Evolutionary conservation across 306 rosid genomes (phyloP), one percentile per base, ranked within the genome.

Genomic region (Vigna angularis): DNA sequence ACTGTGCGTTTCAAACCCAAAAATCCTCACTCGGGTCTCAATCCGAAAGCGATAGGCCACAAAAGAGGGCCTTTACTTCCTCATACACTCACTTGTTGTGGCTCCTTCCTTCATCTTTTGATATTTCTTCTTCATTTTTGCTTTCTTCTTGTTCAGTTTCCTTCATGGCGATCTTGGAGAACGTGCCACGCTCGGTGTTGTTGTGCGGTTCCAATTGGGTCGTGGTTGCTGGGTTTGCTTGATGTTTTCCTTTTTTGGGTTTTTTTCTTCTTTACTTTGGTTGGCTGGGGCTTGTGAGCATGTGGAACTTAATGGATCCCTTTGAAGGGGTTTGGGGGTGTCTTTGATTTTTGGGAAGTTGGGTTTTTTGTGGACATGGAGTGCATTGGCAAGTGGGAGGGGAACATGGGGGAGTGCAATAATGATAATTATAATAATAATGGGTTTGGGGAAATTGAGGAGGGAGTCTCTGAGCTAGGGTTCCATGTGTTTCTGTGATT

Each of bases 21-120:
- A 77, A 86, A 84, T 83, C 84, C 49, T 84, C 38, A 56, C 84
- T 66, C 78, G 81, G 81, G 81, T 88, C 85, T 83, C 84, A 73
- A 79, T 91, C 61, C 89, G 98, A 89, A 44, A 88, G 90, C 30
- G 90, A 88, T 89, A 84, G 87, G 81, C 86, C 83, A 78, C 83
- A 77, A 89, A 86, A 76, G 85, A 79, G 77, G 67, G 77, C 74
- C 83, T 69, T 88, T 78, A 18, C 61, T 55, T 55, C 83, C 66
- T 26, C 7, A 59, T 38, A 56, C 84, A 59, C 75, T 59, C 79
- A 72, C 77, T 50, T 66, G 24, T 22, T 64, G 30, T 28, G 45
- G 38, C 72, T 72, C 36, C 79, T 80, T 75, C 55, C n/a, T 69
- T 56, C 78, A 18, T 42, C 5, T 40, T 75, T 20, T 57, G 6